Percentiles rank a stretch among this genome's conserved stretches.
These are phyloP conservation scores for Bryoglossum gracile DNA, from an alignment of 495 filamentous ascomycete species.

Conservation along the genomic window DNA sequence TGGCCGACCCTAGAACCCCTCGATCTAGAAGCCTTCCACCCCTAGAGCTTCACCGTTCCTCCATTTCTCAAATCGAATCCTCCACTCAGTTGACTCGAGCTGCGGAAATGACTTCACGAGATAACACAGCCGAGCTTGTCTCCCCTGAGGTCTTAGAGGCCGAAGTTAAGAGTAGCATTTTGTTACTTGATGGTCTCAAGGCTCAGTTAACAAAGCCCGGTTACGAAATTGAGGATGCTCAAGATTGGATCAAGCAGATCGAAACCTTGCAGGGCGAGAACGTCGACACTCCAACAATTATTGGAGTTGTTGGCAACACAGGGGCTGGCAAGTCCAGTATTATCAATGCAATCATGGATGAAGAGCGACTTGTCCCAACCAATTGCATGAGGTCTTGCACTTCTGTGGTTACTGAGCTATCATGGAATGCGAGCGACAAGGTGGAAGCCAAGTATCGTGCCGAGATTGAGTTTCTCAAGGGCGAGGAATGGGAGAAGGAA, in stretches of 20 bases:
- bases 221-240: background rate
- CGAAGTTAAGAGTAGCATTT: background rate
- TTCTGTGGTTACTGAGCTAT: conserved; percentile 56
- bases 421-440: conserved; percentile 45
- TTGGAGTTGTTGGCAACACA: conserved; percentile 87
- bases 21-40: too few species aligned
- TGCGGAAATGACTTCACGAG: too few species aligned
- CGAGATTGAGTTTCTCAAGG: conserved; percentile 53
- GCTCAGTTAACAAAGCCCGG: background rate
- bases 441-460: conserved; percentile 43
- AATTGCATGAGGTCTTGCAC: conserved; percentile 47
- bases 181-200: background rate
- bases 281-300: conserved; percentile 25
- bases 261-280: conserved; percentile 1
- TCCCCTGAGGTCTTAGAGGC: background rate
- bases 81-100: too few species aligned
- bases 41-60: too few species aligned
- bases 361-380: conserved; percentile 14
- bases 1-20: too few species aligned
- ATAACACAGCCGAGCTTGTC: too few species aligned
- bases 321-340: conserved; percentile 67
- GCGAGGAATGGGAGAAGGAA: conserved; percentile 51
- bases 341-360: conserved; percentile 17
- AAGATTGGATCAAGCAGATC: background rate
- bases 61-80: too few species aligned